phyloP scores from a whole-genome alignment of 257 asterid genomes.

The Fraxinus pennsylvanica region DNA sequence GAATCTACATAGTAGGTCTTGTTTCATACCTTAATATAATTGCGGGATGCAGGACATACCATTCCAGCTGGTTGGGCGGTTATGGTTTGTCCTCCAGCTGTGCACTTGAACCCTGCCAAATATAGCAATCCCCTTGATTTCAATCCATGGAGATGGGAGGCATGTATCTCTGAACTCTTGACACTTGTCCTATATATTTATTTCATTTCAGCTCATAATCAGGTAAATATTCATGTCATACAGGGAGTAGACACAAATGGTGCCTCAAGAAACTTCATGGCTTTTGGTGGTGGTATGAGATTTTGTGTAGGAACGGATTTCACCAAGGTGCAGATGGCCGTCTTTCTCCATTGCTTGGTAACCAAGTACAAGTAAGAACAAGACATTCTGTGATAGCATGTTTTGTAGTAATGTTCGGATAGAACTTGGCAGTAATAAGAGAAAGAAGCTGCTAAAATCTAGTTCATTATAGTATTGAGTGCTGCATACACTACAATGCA shows the following conservation, averaged over 20 bases:
- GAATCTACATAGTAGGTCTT: slow-evolving; percentile 12
- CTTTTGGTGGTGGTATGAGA: slow-evolving; percentile 94
- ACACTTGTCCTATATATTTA: background rate
- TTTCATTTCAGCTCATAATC: background rate
- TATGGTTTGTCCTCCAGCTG: slow-evolving; percentile 97
- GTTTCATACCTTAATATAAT: slow-evolving; percentile 19
- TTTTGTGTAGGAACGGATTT: slow-evolving; percentile 92
- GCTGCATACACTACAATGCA: background rate
- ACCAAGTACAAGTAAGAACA: slow-evolving; percentile 77
- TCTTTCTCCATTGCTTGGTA: slow-evolving; percentile 72
- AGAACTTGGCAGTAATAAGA: background rate
- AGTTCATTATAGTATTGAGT: background rate
- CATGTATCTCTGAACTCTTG: slow-evolving; percentile 26
- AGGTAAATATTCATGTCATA: slow-evolving; percentile 14
- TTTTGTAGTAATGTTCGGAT: background rate
- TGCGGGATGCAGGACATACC: slow-evolving; percentile 61
- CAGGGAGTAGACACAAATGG: slow-evolving; percentile 72
- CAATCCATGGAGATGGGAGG: slow-evolving; percentile 97
- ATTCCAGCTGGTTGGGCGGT: slow-evolving; percentile 96
- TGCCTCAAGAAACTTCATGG: slow-evolving; percentile 92
- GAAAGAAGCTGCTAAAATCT: background rate
- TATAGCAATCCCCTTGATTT: slow-evolving; percentile 75
- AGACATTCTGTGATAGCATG: background rate
- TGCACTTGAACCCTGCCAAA: slow-evolving; percentile 70
- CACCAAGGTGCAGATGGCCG: slow-evolving; percentile 87